Evolutionary conservation across 176 grass and related monocot species (phyloP).

Genomic region (Raddia guianensis): DNA sequence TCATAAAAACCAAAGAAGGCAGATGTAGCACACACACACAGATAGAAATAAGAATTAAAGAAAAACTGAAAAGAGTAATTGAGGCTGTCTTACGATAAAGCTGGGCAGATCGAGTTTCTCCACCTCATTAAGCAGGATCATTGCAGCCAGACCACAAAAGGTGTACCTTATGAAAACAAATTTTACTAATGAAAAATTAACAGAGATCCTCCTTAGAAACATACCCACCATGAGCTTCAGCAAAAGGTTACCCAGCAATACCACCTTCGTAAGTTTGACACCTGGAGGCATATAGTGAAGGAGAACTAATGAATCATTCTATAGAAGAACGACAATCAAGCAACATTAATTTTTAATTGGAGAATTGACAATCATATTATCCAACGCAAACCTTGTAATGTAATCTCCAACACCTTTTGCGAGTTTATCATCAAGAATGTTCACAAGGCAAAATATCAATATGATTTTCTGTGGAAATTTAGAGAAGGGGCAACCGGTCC

Average conservation of each 20-base stretch:
- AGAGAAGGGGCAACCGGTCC: too few relatives aligned
- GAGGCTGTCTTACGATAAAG: slow-evolving; percentile 70
- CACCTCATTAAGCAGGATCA: slow-evolving; percentile 92
- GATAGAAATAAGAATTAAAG: slow-evolving; percentile 20
- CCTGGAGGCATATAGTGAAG: slow-evolving; percentile 45
- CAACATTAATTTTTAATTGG: slow-evolving; percentile 20
- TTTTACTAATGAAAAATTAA: slow-evolving; percentile 33
- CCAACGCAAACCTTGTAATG: slow-evolving; percentile 69
- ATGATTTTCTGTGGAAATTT: too few relatives aligned
- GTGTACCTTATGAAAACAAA: slow-evolving; percentile 79
- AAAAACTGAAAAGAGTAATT: slow-evolving; percentile 33
- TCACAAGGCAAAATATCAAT: too few relatives aligned
- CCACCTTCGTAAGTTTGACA: slow-evolving; percentile 99
- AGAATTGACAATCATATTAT: slow-evolving; percentile 23
- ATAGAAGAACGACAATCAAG: slow-evolving; percentile 12
- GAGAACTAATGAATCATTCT: slow-evolving; percentile 35
- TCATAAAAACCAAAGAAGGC: slow-evolving; percentile 7
- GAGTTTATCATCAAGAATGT: slow-evolving; percentile 77
- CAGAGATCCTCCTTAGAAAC: slow-evolving; percentile 49
- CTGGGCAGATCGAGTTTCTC: slow-evolving; percentile 77
- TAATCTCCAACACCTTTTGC: slow-evolving; percentile 72
- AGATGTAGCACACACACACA: slow-evolving; percentile 11
- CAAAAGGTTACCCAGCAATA: slow-evolving; percentile 86
- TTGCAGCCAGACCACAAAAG: slow-evolving; percentile 85
- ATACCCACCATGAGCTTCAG: slow-evolving; percentile 99